Conservation (phyloP, 805 yeast species). For the Pichia manshurica region DNA sequence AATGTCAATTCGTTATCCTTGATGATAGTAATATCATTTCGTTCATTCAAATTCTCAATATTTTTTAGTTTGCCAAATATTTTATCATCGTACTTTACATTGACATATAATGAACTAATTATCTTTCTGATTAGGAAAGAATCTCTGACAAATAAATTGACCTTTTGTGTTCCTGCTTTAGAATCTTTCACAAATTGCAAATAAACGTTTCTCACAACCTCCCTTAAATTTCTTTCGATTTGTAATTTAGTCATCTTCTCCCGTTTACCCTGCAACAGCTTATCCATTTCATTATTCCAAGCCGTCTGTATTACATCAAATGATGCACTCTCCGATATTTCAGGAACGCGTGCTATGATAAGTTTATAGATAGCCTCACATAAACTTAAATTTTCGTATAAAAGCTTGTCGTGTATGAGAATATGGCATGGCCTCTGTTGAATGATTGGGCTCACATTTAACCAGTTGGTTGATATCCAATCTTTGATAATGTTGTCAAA, state of each 20-base stretch:
- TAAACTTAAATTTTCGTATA: constrained; percentile 18
- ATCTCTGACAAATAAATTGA: constrained; percentile 10
- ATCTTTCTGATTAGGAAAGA: constrained; percentile 12
- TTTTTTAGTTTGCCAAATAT: constrained; percentile 13
- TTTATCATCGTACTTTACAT: constrained; percentile 8
- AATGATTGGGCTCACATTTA: constrained; percentile 13
- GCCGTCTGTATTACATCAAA: not conserved
- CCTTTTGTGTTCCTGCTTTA: not conserved
- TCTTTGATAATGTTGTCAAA: constrained; percentile 23
- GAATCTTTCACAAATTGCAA: constrained; percentile 15
- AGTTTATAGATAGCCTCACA: constrained; percentile 16
- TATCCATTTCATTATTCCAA: constrained; percentile 20
- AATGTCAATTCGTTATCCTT: constrained; percentile 22
- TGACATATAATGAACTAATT: not conserved
- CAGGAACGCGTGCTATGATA: constrained; percentile 8
- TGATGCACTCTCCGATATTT: not conserved
- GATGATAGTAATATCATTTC: constrained; percentile 19
- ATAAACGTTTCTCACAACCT: constrained; percentile 20
- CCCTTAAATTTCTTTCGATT: constrained; percentile 13
- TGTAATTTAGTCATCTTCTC: constrained; percentile 2
- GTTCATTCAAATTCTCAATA: constrained; percentile 16
- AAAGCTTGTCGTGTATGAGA: constrained; percentile 25
- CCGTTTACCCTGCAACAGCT: constrained; percentile 1
- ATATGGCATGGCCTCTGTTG: constrained; percentile 20
- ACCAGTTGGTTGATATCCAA: constrained; percentile 23